Percentiles rank a stretch among this genome's conserved stretches.
phyloP scores from a whole-genome alignment of 345 rosid species.

The Salix dunnii region DNA sequence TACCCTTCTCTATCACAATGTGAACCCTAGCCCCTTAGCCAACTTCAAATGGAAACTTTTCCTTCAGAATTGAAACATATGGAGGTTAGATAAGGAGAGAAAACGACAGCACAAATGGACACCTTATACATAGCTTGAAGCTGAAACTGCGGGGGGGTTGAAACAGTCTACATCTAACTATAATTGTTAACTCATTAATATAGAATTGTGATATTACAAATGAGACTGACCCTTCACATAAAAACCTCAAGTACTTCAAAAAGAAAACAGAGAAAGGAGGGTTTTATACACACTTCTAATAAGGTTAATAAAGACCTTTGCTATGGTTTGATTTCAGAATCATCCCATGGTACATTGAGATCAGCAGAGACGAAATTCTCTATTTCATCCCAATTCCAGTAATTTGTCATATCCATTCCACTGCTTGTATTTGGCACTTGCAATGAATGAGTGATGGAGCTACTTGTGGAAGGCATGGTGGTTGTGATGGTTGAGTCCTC shows the following conservation, averaged over 20 bases:
- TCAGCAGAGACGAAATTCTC: slow-evolving; percentile 45
- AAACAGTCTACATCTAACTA: not conserved
- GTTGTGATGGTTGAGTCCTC: slow-evolving; percentile 33
- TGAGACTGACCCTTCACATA: slow-evolving; percentile 4
- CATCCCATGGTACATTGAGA: slow-evolving; percentile 49
- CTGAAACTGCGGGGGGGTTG: slow-evolving; percentile 14
- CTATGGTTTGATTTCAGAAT: slow-evolving; percentile 48
- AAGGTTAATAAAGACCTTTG: not conserved
- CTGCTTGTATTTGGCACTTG: slow-evolving; percentile 20
- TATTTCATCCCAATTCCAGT: slow-evolving; percentile 63
- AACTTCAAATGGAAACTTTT: not conserved
- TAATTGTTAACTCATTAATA: not conserved
- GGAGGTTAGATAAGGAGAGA: not conserved
- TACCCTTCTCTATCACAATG: slow-evolving; percentile 4
- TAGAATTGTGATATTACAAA: not conserved
- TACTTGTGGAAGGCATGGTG: slow-evolving; percentile 22
- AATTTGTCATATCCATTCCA: slow-evolving; percentile 29
- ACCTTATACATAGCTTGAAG: slow-evolving; percentile 12
- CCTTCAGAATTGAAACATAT: not conserved
- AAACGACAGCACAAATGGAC: slow-evolving; percentile 8
- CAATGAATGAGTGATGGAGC: slow-evolving; percentile 23
- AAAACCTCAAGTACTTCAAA: not conserved
- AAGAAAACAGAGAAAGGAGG: not conserved
- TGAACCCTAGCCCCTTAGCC: not conserved
- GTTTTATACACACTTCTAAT: slow-evolving; percentile 12